These are phyloP conservation scores for Harringtonia aguacate DNA, from an alignment of 2,329 filamentous ascomycete genomes.

Conservation along the genomic window DNA sequence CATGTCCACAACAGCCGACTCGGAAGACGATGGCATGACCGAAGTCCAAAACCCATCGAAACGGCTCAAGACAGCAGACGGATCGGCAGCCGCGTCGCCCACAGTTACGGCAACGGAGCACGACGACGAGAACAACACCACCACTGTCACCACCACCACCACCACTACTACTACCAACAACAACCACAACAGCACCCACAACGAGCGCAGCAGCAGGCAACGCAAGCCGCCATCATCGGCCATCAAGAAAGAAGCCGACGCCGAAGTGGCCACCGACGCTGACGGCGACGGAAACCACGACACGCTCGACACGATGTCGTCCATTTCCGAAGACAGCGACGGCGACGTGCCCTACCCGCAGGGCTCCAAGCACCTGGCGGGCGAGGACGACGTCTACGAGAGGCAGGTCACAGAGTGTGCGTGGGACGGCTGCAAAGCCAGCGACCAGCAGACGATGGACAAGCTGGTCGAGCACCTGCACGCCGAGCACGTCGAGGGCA, in stretches of 20 bases:
- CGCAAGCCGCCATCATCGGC: background rate
- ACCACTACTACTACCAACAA: background rate
- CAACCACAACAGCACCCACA: background rate
- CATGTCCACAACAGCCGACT: conserved; percentile 33
- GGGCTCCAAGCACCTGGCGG: conserved; percentile 33
- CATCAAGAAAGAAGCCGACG: background rate
- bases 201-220: background rate
- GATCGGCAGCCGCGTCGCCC: conserved; percentile 34
- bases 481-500: conserved; percentile 83
- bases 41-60: conserved; percentile 32
- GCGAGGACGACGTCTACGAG: conserved; percentile 67
- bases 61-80: conserved; percentile 33
- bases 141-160: too few relatives aligned
- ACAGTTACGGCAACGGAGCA: conserved; percentile 21
- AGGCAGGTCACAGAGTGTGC: conserved; percentile 70
- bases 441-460: conserved; percentile 72
- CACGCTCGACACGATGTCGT: conserved; percentile 45
- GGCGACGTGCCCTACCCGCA: conserved; percentile 56
- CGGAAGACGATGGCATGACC: conserved; percentile 33
- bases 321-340: conserved; percentile 84
- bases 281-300: conserved; percentile 1
- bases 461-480: conserved; percentile 75
- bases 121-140: conserved; percentile 5
- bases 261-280: background rate
- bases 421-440: conserved; percentile 65